phyloP scores from a whole-genome alignment of 495 filamentous ascomycete genomes.

The Podospora conica region DNA sequence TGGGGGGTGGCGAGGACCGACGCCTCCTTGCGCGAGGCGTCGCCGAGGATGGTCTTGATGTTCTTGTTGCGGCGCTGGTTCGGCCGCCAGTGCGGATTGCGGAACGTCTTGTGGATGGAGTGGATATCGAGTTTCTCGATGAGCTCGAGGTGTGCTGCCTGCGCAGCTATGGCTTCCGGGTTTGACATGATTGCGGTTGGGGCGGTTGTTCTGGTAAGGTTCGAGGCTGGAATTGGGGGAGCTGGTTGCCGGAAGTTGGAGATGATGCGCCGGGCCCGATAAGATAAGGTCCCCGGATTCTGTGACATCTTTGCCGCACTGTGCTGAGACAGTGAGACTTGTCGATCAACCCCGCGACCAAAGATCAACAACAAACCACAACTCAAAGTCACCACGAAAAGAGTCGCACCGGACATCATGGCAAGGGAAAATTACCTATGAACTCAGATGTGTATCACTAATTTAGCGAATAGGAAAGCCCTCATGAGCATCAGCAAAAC shows the following conservation, averaged over 20 bases:
- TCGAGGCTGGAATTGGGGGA: neutral
- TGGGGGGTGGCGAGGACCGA: conserved; percentile 70
- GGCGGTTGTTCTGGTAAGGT: conserved; percentile 6
- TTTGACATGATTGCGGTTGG: conserved; percentile 24
- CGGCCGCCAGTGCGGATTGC: conserved; percentile 81
- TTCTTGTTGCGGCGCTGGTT: conserved; percentile 96
- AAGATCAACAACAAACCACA: neutral
- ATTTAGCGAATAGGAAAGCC: conserved; percentile 63
- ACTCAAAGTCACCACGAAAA: neutral
- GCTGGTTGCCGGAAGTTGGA: neutral
- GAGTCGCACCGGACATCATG: neutral
- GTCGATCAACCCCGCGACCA: neutral
- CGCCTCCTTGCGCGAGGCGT: conserved; percentile 77
- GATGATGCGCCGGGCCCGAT: neutral
- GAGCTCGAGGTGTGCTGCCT: conserved; percentile 50
- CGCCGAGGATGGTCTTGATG: conserved; percentile 92
- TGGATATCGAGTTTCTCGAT: conserved; percentile 87
- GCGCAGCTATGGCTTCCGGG: conserved; percentile 33
- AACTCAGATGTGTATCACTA: neutral
- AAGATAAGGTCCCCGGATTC: neutral
- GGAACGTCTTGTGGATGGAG: conserved; percentile 73
- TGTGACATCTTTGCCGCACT: neutral
- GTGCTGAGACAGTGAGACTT: neutral
- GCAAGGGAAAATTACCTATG: neutral
- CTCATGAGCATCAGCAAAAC: conserved; percentile 96